Conservation (phyloP, 2,329 filamentous ascomycete genomes). For the Botryotinia convoluta region DNA sequence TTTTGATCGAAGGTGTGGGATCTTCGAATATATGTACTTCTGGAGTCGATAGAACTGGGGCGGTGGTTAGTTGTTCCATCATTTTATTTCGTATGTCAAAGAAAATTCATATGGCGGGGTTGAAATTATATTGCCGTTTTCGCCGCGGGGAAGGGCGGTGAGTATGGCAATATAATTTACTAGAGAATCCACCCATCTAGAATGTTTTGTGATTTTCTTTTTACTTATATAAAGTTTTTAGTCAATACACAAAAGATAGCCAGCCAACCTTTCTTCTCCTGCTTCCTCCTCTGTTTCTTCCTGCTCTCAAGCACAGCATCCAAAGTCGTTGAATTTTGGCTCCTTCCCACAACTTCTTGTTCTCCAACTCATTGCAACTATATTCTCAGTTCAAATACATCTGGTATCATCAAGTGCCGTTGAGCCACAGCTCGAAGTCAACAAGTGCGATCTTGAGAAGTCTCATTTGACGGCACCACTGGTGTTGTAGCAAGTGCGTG, state of each 20-base stretch:
- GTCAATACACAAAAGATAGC: no score
- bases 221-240: no score
- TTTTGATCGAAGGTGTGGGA: slow-evolving; percentile 38
- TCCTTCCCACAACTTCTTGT: no score
- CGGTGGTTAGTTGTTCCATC: slow-evolving; percentile 33
- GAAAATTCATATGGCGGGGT: slow-evolving; percentile 22
- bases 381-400: no score
- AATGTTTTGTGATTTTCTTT: no score
- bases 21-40: slow-evolving; percentile 58
- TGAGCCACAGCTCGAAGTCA: neutral
- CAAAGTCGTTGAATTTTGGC: no score
- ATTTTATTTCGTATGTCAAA: slow-evolving; percentile 11
- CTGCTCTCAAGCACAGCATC: no score
- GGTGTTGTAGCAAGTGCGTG: neutral
- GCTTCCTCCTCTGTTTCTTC: no score
- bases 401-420: no score
- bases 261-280: no score
- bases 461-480: neutral
- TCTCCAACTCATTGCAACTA: no score
- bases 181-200: neutral
- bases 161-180: neutral
- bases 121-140: slow-evolving; percentile 1
- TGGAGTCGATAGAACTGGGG: slow-evolving; percentile 63
- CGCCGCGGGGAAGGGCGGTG: neutral
- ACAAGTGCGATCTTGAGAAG: neutral